Percentiles rank a stretch among this genome's conserved stretches.
Conservation (phyloP, 176 grass and related monocot species). For the Avena atlantica region DNA sequence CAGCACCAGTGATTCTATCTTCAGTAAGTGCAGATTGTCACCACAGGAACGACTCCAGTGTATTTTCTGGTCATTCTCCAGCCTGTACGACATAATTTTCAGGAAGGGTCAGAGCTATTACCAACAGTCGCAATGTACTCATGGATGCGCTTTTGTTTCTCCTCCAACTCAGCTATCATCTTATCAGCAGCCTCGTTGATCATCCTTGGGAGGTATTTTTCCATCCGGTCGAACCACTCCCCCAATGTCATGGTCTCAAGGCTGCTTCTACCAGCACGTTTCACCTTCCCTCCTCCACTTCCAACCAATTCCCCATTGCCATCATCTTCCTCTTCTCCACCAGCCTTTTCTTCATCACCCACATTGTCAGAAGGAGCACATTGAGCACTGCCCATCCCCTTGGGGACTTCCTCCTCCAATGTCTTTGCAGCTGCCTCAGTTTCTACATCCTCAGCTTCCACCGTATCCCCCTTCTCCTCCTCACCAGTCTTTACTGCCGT, state of each 20-base stretch:
- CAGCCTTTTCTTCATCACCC: constrained; percentile 30
- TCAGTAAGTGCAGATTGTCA: background rate
- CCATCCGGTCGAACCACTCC: constrained; percentile 80
- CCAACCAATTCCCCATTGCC: constrained; percentile 26
- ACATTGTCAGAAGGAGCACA: constrained; percentile 27
- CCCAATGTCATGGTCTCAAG: constrained; percentile 77
- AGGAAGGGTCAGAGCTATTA: constrained; percentile 22
- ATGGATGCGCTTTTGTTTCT: constrained; percentile 41
- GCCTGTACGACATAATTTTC: constrained; percentile 28
- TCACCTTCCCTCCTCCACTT: constrained; percentile 21
- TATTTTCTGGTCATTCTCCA: constrained; percentile 13
- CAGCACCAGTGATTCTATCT: background rate
- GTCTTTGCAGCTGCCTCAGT: constrained; percentile 4
- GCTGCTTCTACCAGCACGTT: constrained; percentile 28
- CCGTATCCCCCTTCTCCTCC: constrained; percentile 18
- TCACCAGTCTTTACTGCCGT: background rate
- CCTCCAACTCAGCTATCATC: constrained; percentile 52
- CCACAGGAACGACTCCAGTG: background rate
- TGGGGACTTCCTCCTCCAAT: constrained; percentile 32
- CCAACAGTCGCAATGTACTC: constrained; percentile 51
- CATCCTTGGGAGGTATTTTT: constrained; percentile 53
- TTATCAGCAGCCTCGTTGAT: constrained; percentile 61
- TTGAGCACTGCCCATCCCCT: background rate
- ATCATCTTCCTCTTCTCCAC: constrained; percentile 36
- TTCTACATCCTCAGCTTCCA: constrained; percentile 34